Evolutionary conservation across 129 eudicot genomes (phyloP), one percentile per base, ranked within the genome.

Genomic region (Arctium lappa): DNA sequence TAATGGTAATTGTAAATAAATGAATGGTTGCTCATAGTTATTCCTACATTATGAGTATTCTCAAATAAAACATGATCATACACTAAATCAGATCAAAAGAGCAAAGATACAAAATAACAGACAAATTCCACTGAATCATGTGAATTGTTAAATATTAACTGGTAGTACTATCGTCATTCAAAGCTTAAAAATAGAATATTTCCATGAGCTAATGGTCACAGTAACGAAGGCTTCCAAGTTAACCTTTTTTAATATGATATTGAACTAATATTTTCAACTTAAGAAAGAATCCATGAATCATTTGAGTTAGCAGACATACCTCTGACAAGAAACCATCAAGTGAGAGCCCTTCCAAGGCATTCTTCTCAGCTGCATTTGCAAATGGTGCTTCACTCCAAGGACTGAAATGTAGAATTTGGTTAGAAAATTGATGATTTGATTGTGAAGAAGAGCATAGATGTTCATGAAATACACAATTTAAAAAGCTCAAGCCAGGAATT

Each of bases 301-400:
- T 1, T 63, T 15, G 32, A 63, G 69, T 63, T 63, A 9, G 53
- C n/a, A 75, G 56, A 32, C 18, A 75, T 40, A 90, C 97, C 97
- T 88, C 80, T 6, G 97, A 92, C 68, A 92, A 76, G 70, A 90
- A 92, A 18, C 94, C 94, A 79, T 90, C 92, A 66, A 88, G 77
- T 16, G 92, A 77, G 5, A 92, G 84, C 80, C 92, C 91, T 36
- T 93, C 94, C 89, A 92, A 78, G 78, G 91, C 90, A 73, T 83
- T 88, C 85, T 85, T 90, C 70, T 89, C 89, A 9, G 90, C 92
- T 32, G 97, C 94, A 74, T 87, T 91, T 74, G 75, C 85, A 69
- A 86, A 92, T 83, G 92, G 97, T 82, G 87, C 90, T 79, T 90
- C 92, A 85, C 77, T 88, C 94, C 97, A 92, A 78, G 97, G 97